Evolutionary conservation across 2,329 filamentous ascomycete species (phyloP).

Genomic region (Fusarium musae): DNA sequence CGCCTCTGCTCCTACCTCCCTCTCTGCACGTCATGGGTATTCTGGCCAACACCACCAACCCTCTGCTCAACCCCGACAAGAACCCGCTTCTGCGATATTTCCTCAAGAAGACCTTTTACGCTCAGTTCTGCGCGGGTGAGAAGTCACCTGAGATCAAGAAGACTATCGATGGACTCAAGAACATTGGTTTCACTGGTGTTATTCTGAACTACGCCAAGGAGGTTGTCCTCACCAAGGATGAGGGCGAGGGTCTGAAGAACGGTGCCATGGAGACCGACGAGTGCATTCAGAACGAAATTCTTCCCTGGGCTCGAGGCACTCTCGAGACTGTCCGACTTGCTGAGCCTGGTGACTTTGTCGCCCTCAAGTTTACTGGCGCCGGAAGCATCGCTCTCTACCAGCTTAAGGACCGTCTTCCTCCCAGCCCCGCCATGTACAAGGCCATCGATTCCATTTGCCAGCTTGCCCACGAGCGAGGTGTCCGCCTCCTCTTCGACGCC

Average conservation of each 20-base stretch:
- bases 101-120: constrained; percentile 86
- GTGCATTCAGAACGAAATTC: constrained; percentile 68
- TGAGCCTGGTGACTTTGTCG: constrained; percentile 69
- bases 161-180: constrained; percentile 74
- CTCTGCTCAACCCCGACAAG: constrained; percentile 76
- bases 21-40: constrained; percentile 75
- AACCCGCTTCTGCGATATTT: constrained; percentile 77
- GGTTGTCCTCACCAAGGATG: constrained; percentile 73
- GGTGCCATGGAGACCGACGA: constrained; percentile 61
- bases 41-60: constrained; percentile 75
- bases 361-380: constrained; percentile 84
- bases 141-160: constrained; percentile 72
- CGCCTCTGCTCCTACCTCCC: constrained; percentile 73
- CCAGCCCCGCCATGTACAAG: constrained; percentile 71
- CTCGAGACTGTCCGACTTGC: constrained; percentile 79
- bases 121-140: constrained; percentile 91
- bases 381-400: constrained; percentile 77
- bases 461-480: constrained; percentile 73
- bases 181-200: constrained; percentile 83
- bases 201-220: constrained; percentile 88
- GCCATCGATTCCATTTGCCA: constrained; percentile 82
- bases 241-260: constrained; percentile 58
- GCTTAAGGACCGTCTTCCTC: constrained; percentile 70
- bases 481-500: constrained; percentile 84
- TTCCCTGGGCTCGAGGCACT: constrained; percentile 78